Evolutionary conservation across 768 basidiomycete genomes (phyloP), one percentile per base, ranked within the genome.

Genomic region (Coprinopsis marcescibilis): DNA sequence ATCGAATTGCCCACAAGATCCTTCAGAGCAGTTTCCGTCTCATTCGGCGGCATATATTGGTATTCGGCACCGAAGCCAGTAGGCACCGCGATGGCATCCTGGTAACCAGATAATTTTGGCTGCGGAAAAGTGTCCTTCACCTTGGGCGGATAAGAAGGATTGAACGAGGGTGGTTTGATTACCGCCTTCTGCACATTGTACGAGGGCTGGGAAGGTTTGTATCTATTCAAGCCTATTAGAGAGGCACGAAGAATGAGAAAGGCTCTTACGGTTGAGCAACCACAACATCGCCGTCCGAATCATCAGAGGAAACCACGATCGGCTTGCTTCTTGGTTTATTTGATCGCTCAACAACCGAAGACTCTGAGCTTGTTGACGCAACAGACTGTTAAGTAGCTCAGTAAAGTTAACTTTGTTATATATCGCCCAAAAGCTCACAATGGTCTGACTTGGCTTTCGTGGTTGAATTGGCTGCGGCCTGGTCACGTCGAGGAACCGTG

Each of bases 1-100:
- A 81, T 74, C 11, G 73, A 76, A 4, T 83, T 83, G 37, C 77
- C 75, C 52, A 94, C 80, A 14, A 93, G 69, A 32, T 90, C 88
- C 19, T 81, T 77, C 43, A 93, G 66, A 17, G 83, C 87, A 54
- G 81, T 82, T 56, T 92, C 88, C 0, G 89, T 81, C 17, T 92
- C 87, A 0, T 62, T 66, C 24, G 73, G 50, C 15, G 65, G 58
- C 57, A 74, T 66, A 32, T 58, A 65, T 4, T 51, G 43, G 33
- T 64, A 55, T 23, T 64, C 65, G 20, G 55, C 53, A 4, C 43
- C 57, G 60, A 19, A 68, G 48, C 57, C 53, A n/a, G n/a, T n/a
- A 32, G 70, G 60, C 1, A 55, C 45, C 38, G 73, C 70, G 1
- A 58, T 65, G 29, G 65, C 62, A 4, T 49, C 55, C 0, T 19